Percentiles rank a stretch among this genome's conserved stretches.
Conservation (phyloP, 176 grass and related monocot genomes). For the Zea luxurians region DNA sequence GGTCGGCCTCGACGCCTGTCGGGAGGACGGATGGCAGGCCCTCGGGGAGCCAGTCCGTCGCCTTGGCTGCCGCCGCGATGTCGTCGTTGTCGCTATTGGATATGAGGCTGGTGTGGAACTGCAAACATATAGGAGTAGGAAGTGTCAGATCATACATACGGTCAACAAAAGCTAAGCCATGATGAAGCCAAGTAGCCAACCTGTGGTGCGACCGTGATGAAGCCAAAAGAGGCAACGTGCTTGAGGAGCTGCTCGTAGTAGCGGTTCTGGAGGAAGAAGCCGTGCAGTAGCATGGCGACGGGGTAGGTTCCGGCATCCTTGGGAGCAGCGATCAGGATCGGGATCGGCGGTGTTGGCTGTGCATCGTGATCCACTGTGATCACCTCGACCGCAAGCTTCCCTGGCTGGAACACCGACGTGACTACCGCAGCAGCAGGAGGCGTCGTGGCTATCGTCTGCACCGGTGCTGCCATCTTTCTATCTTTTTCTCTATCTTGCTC, state of each 20-base stretch:
- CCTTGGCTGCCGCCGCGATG: constrained; percentile 29
- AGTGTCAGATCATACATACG: not conserved
- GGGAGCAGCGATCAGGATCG: constrained; percentile 40
- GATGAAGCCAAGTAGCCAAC: constrained; percentile 24
- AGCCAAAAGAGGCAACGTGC: constrained; percentile 56
- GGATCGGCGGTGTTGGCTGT: constrained; percentile 9
- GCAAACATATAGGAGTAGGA: not conserved
- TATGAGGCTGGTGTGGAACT: constrained; percentile 6
- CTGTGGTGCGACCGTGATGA: constrained; percentile 56
- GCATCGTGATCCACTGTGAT: constrained; percentile 1
- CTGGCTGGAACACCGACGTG: constrained; percentile 17
- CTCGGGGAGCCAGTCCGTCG: constrained; percentile 43
- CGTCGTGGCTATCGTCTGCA: not conserved
- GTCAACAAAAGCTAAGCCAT: not conserved
- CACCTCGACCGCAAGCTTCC: constrained; percentile 27
- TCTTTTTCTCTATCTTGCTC: not conserved
- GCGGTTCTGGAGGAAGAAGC: constrained; percentile 49
- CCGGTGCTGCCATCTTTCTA: not conserved
- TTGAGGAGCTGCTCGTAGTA: constrained; percentile 41
- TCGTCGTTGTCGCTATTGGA: constrained; percentile 26
- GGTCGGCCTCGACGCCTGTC: constrained; percentile 38
- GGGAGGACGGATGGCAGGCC: constrained; percentile 43
- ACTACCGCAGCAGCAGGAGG: not conserved
- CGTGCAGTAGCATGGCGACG: constrained; percentile 51
- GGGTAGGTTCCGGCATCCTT: constrained; percentile 48